Base-by-base conservation (phyloP, 768 basidiomycete species). In the Mycena latifolia region DNA sequence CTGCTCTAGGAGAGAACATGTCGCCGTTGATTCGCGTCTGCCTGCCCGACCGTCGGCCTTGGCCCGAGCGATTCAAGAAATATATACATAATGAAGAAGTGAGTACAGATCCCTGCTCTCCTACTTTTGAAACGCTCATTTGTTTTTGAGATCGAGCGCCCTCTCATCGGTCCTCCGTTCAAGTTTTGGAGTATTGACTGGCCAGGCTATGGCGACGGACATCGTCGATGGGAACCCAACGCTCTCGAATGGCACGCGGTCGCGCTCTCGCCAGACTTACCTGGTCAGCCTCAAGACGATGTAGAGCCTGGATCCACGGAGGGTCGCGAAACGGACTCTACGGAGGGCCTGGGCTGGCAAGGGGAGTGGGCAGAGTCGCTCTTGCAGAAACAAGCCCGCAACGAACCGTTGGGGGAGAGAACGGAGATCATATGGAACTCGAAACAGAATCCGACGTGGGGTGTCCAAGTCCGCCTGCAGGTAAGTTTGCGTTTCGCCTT, bases 321-420 rank as follows among this genome's bases (percentile, higher is more conserved):
- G 10, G 62, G 55, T 6, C 28, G n/a, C 6, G 56, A 54, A 39
- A 15, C 10, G 9, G 57, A 54, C 41, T 33, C 56, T 7, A 11
- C 18, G 9, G 27, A 47, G 12, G 50, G 57, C 22, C 53, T 60
- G 15, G 58, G 65, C 29, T 61, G 58, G 65, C 58, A 48, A 18
- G 65, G 58, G 18, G 17, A 5, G 10, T 66, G 65, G 65, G 65
- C 11, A 3, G 48, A 33, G 2, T 24, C 47, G 1, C 33, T 66
- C 29, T 37, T 66, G 10, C 35, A 66, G 50, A 41, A 9, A 37
- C 27, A 57, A 24, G 59, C 43, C 47, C 25, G 20, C 8, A 8
- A n/a, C 5, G 17, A 61, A 22, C 41, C 54, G 10, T 27, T 61
- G 48, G 65, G 65, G 27, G 59, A 61, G n/a, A 66, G 47, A 39